Base-by-base conservation (phyloP, 129 eudicot genomes). In the Escallonia rubra region DNA sequence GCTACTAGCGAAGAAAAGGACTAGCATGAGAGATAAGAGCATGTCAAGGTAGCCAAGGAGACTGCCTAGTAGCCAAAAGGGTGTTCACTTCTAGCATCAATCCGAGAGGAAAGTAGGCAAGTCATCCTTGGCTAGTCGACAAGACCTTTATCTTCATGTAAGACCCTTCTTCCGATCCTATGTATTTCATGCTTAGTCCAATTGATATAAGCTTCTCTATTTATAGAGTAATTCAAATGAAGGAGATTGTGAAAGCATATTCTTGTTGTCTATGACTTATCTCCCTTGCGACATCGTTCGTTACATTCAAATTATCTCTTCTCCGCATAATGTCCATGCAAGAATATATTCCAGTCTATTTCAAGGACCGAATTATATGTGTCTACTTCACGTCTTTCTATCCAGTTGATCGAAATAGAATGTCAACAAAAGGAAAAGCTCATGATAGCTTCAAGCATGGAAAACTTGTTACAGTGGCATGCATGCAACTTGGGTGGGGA, bases 101-200 rank as follows among this genome's bases (percentile, higher is more conserved):
- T 23, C 34, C 34, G 1, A 23, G 34, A 23, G 34, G 59, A 56
- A 10, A 56, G 65, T 4, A 57, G 78, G 78, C 78, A 73, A 73
- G 71, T 65, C 78, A 73, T 72, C 58, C 76, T 63, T 72, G 76
- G 76, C 76, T 72, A 72, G 42, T 53, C n/a, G 64, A 43, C 15
- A 57, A 52, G 64, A 45, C 47, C 57, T 72, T 69, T 62, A 62
- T 14, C 34, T 23, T 23, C 34, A 23, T 23, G 34, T 23, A 23
- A 23, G 34, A 23, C 34, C 34, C 34, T 1, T 54, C 63, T 50
- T 72, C 76, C 63, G 76, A 2, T 63, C 43, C 43, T 42, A 6
- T 55, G 43, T 53, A 62, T 64, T 69, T 41, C 43, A 49, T 63
- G 46, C n/a, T 48, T 38, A 41, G 39, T 39, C 41, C 47, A 51